Conservation (phyloP, 2,329 filamentous ascomycete species). For the Fusarium pilosicola region DNA sequence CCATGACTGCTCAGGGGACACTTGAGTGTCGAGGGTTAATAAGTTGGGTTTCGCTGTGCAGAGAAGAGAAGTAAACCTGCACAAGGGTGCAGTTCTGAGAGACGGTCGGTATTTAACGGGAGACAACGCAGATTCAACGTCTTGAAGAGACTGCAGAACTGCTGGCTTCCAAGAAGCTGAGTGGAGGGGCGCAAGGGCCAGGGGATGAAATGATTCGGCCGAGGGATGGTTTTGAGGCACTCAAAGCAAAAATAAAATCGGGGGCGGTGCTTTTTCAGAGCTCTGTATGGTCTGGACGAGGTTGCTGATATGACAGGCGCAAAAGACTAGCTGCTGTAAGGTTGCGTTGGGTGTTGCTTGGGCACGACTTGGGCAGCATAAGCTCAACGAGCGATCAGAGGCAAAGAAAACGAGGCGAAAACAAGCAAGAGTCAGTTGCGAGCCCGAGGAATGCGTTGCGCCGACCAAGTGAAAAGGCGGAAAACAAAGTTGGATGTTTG, state of each 20-base stretch:
- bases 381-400: conserved; percentile 17
- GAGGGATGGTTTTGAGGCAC: conserved; percentile 34
- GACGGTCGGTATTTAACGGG: conserved; percentile 47
- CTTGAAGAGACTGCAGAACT: conserved; percentile 41
- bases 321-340: conserved; percentile 33
- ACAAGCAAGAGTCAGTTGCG: conserved; percentile 15
- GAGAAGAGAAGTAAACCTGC: conserved; percentile 28
- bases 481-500: conserved; percentile 34
- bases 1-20: conserved; percentile 66
- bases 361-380: conserved; percentile 37
- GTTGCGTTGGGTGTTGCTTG: conserved; percentile 38
- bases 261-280: conserved; percentile 33
- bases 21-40: conserved; percentile 32
- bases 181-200: conserved; percentile 41
- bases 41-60: conserved; percentile 13
- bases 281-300: conserved; percentile 31
- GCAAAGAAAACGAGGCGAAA: conserved; percentile 13
- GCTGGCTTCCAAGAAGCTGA: conserved; percentile 33
- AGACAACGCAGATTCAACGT: conserved; percentile 25
- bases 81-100: conserved; percentile 39
- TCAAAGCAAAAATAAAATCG: conserved; percentile 37
- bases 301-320: conserved; percentile 37
- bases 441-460: conserved; percentile 35
- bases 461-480: conserved; percentile 32
- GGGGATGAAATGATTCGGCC: conserved; percentile 36